Percentiles rank a stretch among this genome's conserved stretches.
phyloP scores from a whole-genome alignment of 164 flowering plant genomes.

The Aristolochia fimbriata region DNA sequence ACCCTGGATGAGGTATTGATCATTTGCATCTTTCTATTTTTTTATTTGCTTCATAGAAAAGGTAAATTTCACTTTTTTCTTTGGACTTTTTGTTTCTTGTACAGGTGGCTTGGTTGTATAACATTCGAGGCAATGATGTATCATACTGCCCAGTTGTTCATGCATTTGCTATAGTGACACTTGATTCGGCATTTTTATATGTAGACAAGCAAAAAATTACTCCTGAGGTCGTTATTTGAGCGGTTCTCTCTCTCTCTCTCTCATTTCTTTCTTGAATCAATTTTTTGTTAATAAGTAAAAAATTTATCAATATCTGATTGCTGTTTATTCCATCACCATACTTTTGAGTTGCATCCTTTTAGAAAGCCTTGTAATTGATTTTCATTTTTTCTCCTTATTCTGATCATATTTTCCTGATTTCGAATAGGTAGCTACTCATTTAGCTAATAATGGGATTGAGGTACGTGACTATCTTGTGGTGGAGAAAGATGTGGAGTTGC shows the following conservation, averaged over 20 bases:
- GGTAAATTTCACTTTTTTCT: neutral
- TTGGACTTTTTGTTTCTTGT: neutral
- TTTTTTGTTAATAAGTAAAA: too few species aligned
- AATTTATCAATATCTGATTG: too few species aligned
- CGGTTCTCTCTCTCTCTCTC: too few species aligned
- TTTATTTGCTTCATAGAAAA: neutral
- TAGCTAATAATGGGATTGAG: constrained; percentile 58
- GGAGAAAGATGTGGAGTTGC: constrained; percentile 56
- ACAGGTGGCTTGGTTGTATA: constrained; percentile 98
- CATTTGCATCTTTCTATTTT: neutral
- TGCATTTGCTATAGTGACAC: constrained; percentile 81
- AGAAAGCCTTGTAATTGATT: too few species aligned
- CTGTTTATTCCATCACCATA: too few species aligned
- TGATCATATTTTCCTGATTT: neutral
- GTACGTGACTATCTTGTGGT: constrained; percentile 70
- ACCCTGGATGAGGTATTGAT: constrained; percentile 72
- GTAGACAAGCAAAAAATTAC: constrained; percentile 72
- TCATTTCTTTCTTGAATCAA: too few species aligned
- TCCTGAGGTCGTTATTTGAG: constrained; percentile 46
- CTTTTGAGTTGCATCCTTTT: too few species aligned
- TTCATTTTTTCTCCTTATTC: too few species aligned
- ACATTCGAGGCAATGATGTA: constrained; percentile 87
- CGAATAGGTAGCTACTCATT: constrained; percentile 43
- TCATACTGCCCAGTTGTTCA: constrained; percentile 88
- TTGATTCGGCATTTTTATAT: constrained; percentile 67